These are phyloP conservation scores for Fusarium compactum DNA, from an alignment of 2,329 filamentous ascomycete genomes.

Conservation along the genomic window DNA sequence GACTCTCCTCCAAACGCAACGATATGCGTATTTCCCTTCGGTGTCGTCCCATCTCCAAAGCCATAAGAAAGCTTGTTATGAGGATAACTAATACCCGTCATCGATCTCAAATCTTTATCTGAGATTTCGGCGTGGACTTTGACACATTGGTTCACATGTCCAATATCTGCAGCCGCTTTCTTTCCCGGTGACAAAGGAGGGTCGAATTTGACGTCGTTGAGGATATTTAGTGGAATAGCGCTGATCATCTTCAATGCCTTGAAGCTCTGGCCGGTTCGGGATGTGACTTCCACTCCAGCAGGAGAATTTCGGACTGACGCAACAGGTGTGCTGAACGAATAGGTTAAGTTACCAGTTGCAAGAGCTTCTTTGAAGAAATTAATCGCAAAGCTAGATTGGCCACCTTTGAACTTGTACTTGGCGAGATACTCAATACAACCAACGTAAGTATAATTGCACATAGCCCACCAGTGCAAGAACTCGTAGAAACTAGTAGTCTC, in stretches of 20 bases:
- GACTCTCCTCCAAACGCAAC: constrained; percentile 59
- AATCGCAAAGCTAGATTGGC: constrained; percentile 60
- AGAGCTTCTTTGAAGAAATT: constrained; percentile 60
- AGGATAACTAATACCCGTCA: constrained; percentile 58
- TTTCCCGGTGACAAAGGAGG: constrained; percentile 55
- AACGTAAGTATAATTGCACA: constrained; percentile 56
- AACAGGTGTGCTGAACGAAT: constrained; percentile 57
- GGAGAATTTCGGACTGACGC: constrained; percentile 48
- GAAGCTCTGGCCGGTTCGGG: constrained; percentile 49
- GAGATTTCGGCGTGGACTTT: constrained; percentile 61
- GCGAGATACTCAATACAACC: constrained; percentile 56
- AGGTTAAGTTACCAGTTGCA: constrained; percentile 53
- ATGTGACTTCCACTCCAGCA: constrained; percentile 50
- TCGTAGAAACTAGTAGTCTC: constrained; percentile 60
- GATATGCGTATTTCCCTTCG: constrained; percentile 60
- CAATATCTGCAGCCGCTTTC: constrained; percentile 51
- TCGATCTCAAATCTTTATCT: constrained; percentile 57
- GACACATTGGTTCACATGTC: constrained; percentile 59
- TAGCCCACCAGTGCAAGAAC: constrained; percentile 62
- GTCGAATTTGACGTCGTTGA: constrained; percentile 55
- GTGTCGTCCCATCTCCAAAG: constrained; percentile 59
- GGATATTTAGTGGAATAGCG: constrained; percentile 59
- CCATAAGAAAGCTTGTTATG: constrained; percentile 58
- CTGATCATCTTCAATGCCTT: constrained; percentile 53
- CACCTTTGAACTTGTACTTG: constrained; percentile 57